Evolutionary conservation across 148 eudicot genomes (phyloP), one percentile per base, ranked within the genome.

Genomic region (Camellia sinensis): DNA sequence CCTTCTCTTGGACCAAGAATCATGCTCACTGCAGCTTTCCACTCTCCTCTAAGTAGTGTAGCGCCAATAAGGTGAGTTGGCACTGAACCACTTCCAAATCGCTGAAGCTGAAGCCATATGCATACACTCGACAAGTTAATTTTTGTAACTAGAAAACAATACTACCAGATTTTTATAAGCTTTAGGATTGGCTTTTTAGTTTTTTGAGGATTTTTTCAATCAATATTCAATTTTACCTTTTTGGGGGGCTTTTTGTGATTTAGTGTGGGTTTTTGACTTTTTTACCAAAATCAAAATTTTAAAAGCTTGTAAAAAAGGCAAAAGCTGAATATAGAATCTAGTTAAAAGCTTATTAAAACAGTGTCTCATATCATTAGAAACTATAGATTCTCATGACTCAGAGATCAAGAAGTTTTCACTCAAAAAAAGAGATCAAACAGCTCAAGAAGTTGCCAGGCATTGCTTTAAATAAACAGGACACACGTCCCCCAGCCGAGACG

Each of bases 1-100:
- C 97, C 97, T 77, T 95, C 97, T 86, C 97, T 90, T 70, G 99
- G 99, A 85, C 93, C 99, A 87, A 95, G 95, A 85, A 95, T 88
- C 97, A 95, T 66, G 83, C 78, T 83, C 52, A 93, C 89, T 45
- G 93, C 97, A 52, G 79, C 80, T 84, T 87, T 88, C 97, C 99
- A 95, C 85, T 95, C 97, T 82, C 97, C 99, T 78, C 90, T 90
- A 68, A 93, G 86, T 81, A 95, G 90, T 81, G 93, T 84, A 62
- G 97, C 94, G 74, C 99, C 99, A 81, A 93, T 88, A 70, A 86
- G 90, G 86, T 95, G 99, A 70, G 99, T 95, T 37, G 99, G 93
- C 71, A 93, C 87, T 57, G 99, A 88, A 75, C 99, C 94, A 80
- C 95, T 95, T 85, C 99, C 99, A 89, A 95, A 95, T 66, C 99